Base-by-base conservation (phyloP, 2,329 filamentous ascomycete genomes). In the Phialophora tarda region DNA sequence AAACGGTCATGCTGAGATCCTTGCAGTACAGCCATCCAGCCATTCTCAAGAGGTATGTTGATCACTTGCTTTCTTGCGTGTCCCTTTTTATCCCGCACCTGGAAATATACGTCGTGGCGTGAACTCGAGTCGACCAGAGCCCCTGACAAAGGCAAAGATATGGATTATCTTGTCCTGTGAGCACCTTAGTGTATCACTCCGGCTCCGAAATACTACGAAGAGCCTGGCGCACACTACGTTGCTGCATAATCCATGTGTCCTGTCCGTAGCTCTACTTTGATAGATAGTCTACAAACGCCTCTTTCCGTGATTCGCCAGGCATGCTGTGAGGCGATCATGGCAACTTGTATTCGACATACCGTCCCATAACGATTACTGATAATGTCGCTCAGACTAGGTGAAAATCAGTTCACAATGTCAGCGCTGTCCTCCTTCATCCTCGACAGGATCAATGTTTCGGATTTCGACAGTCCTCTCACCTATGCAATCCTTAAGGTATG, bases 41-140 rank as follows among this genome's bases (percentile, higher is more conserved):
- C 30, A 80, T 82, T 67, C 72, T 83, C 65, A 80, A 80, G 75
- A 83, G 82, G 82, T 83, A 83, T 77, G 81, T 82, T 67, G 63
- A 28, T 63, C 64, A 73, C 50, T 34, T 47, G 60, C 53, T 54
- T 47, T 56, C 60, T 63, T 50, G 21, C 57, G 14, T 57, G 47
- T 56, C 28, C 14, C 14, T 44, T 24, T 57, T 34, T 26, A 23
- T 12, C 28, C 47, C 14, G 17, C 51, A 8, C 21, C 61, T 50
- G 17, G 50, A 17, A 48, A 44, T 26, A 21, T 60, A 14, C 23
- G 14, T 8, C 28, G n/a, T 17, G 34, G 38, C 28, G 23, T 50
- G 28, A 26, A 24, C 21, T 14, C 30, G 21, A 23, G 23, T 53
- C 11, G 24, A 10, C 55, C 48, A 28, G 28, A 51, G 10, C 17